A percentile compares a stretch with the other conserved stretches of the same genome.
These are phyloP conservation scores for Naganishia liquefaciens DNA, from an alignment of 1,284 basidiomycete genomes.

Conservation along the genomic window DNA sequence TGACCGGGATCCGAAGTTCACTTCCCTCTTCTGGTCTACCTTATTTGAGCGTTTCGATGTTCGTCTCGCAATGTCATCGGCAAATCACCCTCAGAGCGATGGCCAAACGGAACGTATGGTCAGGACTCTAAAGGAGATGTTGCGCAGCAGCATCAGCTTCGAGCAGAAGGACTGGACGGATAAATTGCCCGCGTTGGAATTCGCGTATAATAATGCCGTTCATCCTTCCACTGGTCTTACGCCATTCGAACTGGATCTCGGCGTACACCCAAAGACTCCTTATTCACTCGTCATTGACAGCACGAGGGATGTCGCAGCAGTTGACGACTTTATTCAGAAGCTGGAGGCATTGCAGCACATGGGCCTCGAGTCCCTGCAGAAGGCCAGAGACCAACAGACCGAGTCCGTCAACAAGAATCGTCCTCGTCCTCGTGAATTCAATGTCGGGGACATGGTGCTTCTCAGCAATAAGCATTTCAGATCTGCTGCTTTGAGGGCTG, in stretches of 20 bases:
- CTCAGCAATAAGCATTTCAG: too few species aligned
- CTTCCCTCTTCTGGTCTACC: slow-evolving; percentile 55
- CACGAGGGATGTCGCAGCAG: neutral
- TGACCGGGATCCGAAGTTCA: slow-evolving; percentile 56
- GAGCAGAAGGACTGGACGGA: too few species aligned
- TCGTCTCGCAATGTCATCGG: slow-evolving; percentile 1
- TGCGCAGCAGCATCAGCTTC: too few species aligned
- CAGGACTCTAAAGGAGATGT: too few species aligned
- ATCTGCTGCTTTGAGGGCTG: too few species aligned
- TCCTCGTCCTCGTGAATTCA: neutral
- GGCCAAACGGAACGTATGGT: slow-evolving; percentile 21
- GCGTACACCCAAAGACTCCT: neutral
- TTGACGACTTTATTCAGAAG: neutral
- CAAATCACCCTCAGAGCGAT: slow-evolving; percentile 49
- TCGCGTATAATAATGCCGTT: too few species aligned
- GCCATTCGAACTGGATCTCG: too few species aligned
- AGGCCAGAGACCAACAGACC: neutral
- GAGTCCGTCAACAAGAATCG: neutral
- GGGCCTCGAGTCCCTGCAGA: neutral
- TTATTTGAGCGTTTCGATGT: slow-evolving; percentile 37
- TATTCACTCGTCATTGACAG: neutral
- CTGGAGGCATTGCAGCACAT: neutral
- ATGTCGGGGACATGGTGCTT: neutral
- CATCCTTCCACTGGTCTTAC: too few species aligned
- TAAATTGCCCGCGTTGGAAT: too few species aligned